These are phyloP conservation scores for Mucor racemosus DNA, from an alignment of 371 early-diverging fungal species.

Conservation along the genomic window DNA sequence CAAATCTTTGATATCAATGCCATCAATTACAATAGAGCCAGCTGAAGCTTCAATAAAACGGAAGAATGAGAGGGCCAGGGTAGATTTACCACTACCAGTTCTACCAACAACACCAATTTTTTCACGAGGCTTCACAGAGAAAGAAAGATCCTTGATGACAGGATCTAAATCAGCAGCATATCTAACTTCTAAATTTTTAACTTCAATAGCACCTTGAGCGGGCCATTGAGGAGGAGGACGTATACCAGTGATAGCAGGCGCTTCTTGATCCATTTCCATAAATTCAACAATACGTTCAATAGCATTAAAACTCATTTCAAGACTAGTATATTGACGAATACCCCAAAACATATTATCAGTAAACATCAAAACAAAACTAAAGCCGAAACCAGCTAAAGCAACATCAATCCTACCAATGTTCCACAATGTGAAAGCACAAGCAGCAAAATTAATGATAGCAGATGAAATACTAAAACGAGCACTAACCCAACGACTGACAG, in stretches of 20 bases:
- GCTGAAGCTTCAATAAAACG: slow-evolving; percentile 71
- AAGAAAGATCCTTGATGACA: slow-evolving; percentile 70
- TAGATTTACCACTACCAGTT: slow-evolving; percentile 83
- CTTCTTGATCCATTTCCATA: slow-evolving; percentile 72
- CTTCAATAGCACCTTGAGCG: slow-evolving; percentile 62
- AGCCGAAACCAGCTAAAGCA: slow-evolving; percentile 80
- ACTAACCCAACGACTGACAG: slow-evolving; percentile 83
- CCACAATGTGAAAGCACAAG: slow-evolving; percentile 62
- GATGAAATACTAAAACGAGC: slow-evolving; percentile 73
- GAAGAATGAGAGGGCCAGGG: slow-evolving; percentile 75
- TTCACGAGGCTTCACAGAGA: slow-evolving; percentile 64
- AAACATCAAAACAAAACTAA: slow-evolving; percentile 77
- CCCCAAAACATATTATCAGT: slow-evolving; percentile 48
- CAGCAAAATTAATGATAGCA: slow-evolving; percentile 66
- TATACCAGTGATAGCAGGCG: slow-evolving; percentile 42
- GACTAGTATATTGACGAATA: slow-evolving; percentile 64
- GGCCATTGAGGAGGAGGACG: slow-evolving; percentile 78
- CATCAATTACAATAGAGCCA: slow-evolving; percentile 78
- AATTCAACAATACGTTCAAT: slow-evolving; percentile 90
- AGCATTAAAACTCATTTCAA: slow-evolving; percentile 82
- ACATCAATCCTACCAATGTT: slow-evolving; percentile 63
- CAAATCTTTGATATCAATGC: slow-evolving; percentile 73
- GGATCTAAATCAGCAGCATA: slow-evolving; percentile 73
- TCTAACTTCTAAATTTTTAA: slow-evolving; percentile 63
- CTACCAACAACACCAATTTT: slow-evolving; percentile 82